These are phyloP conservation scores for Pyrenophora tritici-repentis DNA, from an alignment of 2,329 filamentous ascomycete genomes.

Conservation along the genomic window DNA sequence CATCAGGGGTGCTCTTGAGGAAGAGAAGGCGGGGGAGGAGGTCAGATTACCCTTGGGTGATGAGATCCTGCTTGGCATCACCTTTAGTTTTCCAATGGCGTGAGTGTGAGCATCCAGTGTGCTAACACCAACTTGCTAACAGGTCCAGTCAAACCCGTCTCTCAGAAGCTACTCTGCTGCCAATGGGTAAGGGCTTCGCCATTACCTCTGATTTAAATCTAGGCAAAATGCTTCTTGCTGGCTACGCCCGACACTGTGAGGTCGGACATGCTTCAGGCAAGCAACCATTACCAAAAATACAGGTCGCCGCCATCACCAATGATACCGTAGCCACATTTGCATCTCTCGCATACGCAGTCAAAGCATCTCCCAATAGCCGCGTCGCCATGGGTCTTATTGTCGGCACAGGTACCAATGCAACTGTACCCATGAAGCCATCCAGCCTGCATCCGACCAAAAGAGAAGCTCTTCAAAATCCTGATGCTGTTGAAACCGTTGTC, in stretches of 20 bases:
- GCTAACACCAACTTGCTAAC: constrained; percentile 14
- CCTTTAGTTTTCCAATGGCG: constrained; percentile 72
- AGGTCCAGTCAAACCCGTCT: constrained; percentile 59
- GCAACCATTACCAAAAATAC: constrained; percentile 61
- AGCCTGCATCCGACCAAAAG: constrained; percentile 68
- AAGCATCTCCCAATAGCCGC: constrained; percentile 63
- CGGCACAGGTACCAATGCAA: constrained; percentile 81
- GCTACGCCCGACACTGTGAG: constrained; percentile 63
- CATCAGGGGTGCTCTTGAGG: constrained; percentile 62
- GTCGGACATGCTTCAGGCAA: constrained; percentile 39
- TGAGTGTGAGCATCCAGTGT: constrained; percentile 22
- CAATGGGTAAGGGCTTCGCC: constrained; percentile 73
- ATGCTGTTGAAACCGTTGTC: constrained; percentile 65
- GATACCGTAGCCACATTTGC: constrained; percentile 80
- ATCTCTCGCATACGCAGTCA: constrained; percentile 74
- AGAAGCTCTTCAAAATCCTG: constrained; percentile 40
- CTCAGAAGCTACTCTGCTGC: constrained; percentile 66
- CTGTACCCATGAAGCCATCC: constrained; percentile 70
- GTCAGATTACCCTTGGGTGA: constrained; percentile 42
- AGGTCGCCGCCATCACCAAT: constrained; percentile 77
- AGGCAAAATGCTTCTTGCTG: constrained; percentile 61
- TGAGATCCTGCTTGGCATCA: constrained; percentile 67
- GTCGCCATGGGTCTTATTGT: constrained; percentile 81
- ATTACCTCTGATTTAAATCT: constrained; percentile 66
- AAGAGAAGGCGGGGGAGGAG: constrained; percentile 25